Percentiles rank a stretch among this genome's conserved stretches.
Evolutionary conservation across 176 grass and related monocot genomes (phyloP).

Genomic region (Elymus sibiricus): DNA sequence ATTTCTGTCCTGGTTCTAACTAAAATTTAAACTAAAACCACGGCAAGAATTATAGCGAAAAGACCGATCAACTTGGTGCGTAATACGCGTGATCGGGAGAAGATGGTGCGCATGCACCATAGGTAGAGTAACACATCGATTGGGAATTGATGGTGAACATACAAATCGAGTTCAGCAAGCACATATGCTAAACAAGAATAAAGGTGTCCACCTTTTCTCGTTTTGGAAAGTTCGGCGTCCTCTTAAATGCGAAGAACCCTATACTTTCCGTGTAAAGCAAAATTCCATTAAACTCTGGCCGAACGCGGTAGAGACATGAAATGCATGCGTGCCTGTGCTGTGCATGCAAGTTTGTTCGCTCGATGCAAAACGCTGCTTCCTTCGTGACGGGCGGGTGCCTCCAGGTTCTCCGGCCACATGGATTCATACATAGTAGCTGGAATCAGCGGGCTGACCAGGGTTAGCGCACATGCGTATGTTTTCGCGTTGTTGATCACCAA

Average conservation of each 20-base stretch:
- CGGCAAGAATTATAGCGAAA: too few relatives aligned
- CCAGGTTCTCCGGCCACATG: too few relatives aligned
- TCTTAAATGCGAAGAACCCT: background rate
- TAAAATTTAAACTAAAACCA: too few relatives aligned
- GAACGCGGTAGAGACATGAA: background rate
- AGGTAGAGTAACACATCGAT: background rate
- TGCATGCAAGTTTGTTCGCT: too few relatives aligned
- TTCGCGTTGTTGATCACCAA: background rate
- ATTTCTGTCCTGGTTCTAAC: too few relatives aligned
- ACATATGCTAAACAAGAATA: background rate
- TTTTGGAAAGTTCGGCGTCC: background rate
- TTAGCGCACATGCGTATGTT: background rate
- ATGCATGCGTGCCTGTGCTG: too few relatives aligned
- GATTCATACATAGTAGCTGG: background rate
- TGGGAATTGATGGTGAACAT: background rate
- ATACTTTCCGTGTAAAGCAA: background rate
- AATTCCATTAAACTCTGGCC: background rate
- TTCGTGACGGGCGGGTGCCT: too few relatives aligned
- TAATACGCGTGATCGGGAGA: too few relatives aligned
- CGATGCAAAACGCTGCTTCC: too few relatives aligned
- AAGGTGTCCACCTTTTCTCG: background rate
- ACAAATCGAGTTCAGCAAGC: background rate
- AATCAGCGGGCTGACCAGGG: background rate
- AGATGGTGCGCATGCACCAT: too few relatives aligned
- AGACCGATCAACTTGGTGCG: too few relatives aligned